Evolutionary conservation across 805 yeast species (phyloP).

Genomic region (Saturnispora mendoncae): DNA sequence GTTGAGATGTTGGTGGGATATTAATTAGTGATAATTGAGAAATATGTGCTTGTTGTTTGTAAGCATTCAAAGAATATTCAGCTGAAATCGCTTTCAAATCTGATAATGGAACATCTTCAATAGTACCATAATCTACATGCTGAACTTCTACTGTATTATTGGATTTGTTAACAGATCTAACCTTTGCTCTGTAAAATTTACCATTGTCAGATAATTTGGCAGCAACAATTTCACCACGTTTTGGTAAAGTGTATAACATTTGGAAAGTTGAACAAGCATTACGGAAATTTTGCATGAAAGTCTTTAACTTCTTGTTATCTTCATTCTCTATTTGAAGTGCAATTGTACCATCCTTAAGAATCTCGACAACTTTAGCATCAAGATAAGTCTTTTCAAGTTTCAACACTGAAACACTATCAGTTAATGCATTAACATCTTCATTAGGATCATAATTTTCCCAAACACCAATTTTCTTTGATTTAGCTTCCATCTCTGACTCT

Average conservation of each 20-base stretch:
- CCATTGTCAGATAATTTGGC: conserved; percentile 45
- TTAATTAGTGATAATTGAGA: conserved; percentile 43
- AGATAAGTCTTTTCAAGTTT: conserved; percentile 33
- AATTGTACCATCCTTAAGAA: conserved; percentile 34
- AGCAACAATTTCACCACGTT: conserved; percentile 46
- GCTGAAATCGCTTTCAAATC: conserved; percentile 46
- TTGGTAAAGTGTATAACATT: conserved; percentile 34
- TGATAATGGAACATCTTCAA: conserved; percentile 35
- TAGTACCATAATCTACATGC: conserved; percentile 55
- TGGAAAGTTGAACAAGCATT: conserved; percentile 30
- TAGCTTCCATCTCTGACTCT: conserved; percentile 58
- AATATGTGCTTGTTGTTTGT: conserved; percentile 49
- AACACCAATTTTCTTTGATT: conserved; percentile 44
- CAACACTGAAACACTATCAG: conserved; percentile 17
- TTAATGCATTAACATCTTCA: conserved; percentile 25
- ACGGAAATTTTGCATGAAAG: conserved; percentile 41
- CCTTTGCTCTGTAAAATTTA: conserved; percentile 51
- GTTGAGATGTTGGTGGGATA: conserved; percentile 49
- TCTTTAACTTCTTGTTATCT: conserved; percentile 31
- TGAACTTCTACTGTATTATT: conserved; percentile 40
- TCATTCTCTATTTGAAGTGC: conserved; percentile 38
- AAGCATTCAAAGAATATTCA: conserved; percentile 32
- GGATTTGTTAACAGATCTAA: conserved; percentile 37
- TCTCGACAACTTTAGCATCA: conserved; percentile 47
- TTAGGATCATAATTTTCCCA: conserved; percentile 55